Base-by-base conservation (phyloP, 1,139 yeast genomes). In the Debaryomycetaceae sp. region DNA sequence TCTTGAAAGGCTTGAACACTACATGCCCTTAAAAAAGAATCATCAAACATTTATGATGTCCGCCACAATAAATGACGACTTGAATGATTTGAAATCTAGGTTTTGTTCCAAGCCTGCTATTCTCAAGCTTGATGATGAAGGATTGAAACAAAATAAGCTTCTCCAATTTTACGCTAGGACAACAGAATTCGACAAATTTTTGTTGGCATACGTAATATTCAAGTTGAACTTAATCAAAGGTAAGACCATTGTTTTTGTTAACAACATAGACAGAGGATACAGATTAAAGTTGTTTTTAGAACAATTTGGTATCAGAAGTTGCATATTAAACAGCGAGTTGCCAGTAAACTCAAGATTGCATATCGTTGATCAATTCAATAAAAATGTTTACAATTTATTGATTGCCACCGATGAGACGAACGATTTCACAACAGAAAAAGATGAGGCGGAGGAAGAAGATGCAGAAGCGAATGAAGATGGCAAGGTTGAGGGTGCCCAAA, bases 391-490 rank as follows among this genome's bases (percentile, higher is more conserved):
- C 69, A 81, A 83, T 56, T 69, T 95, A 50, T 74, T 95, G 56
- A 93, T 95, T 63, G 99, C 99, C 20, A 93, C 99, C 2, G 99
- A 95, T 64, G 97, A 90, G 58, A 80, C 89, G 24, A 83, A 81
- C 52, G 82, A 80, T 51, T 66, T 72, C 47, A 59, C 63, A 5
- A 69, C 69, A 23, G 75, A 68, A 44, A 81, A 76, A 45, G 83
- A 76, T 40, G 71, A 66, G 22, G 83, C 75, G 34, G 81, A 72
- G 8, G 78, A 66, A 2, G 74, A 63, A 2, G 74, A 66, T 3
- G 66, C 59, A 11, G 72, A 64, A 4, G 64, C 60, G 6, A 64
- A 50, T 27, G 50, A 49, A 20, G 54, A 49, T 6, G 51, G 49
- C 24, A 44, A 48, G 38, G 38, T 41, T 40, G 41, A 53, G 52